phyloP scores from a whole-genome alignment of 495 filamentous ascomycete genomes.

The Aspergillus cristatus region DNA sequence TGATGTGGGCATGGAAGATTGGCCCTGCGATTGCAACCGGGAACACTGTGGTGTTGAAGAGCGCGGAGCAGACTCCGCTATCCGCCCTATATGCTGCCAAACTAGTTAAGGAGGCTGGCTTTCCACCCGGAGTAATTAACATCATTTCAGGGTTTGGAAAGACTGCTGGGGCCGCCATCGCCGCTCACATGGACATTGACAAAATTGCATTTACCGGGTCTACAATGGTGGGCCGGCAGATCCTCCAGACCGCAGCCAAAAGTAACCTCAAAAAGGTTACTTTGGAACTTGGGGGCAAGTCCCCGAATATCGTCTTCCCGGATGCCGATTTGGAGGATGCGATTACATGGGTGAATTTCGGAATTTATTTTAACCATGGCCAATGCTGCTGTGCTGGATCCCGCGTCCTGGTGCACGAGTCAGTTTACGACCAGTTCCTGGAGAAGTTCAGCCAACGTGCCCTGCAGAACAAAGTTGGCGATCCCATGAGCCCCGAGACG shows the following conservation, averaged over 20 bases:
- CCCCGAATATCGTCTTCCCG: constrained; percentile 94
- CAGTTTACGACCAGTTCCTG: constrained; percentile 92
- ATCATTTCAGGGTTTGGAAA: constrained; percentile 89
- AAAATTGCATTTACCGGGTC: constrained; percentile 98
- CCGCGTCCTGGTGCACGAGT: constrained; percentile 91
- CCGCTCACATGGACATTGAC: constrained; percentile 94
- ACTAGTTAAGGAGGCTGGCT: constrained; percentile 86
- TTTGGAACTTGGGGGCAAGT: constrained; percentile 95
- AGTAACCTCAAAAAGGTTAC: constrained; percentile 99
- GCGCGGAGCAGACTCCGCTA: constrained; percentile 93
- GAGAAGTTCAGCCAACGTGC: constrained; percentile 82
- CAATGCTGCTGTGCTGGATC: constrained; percentile 98
- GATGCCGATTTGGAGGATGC: constrained; percentile 95
- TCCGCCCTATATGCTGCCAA: constrained; percentile 72
- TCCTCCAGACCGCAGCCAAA: constrained; percentile 92
- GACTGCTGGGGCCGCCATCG: constrained; percentile 81
- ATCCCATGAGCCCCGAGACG: constrained; percentile 77
- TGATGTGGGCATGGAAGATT: constrained; percentile 99
- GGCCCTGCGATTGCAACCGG: constrained; percentile 85
- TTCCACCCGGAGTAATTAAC: constrained; percentile 94
- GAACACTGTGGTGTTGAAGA: constrained; percentile 88
- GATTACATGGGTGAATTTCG: constrained; percentile 98
- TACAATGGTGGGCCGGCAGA: constrained; percentile 77
- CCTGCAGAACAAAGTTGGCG: constrained; percentile 75
- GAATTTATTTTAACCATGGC: constrained; percentile 98